Evolutionary conservation across 2,329 filamentous ascomycete species (phyloP).

Genomic region (Magnaporthiopsis rhizophila): DNA sequence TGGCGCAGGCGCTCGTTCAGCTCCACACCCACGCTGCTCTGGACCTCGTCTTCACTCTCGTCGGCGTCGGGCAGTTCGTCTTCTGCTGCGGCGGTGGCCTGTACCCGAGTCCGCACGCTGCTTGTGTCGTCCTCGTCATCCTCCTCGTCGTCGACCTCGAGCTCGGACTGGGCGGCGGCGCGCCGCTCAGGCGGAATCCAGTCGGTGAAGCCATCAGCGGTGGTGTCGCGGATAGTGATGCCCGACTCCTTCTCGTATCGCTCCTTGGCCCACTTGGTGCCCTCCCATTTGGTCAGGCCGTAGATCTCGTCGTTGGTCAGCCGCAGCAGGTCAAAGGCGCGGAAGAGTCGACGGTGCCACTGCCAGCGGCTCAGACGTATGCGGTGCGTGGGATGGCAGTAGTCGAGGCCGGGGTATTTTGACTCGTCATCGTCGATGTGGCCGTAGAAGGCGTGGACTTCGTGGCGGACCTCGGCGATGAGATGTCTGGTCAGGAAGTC

Average conservation of each 20-base stretch:
- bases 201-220: constrained; percentile 56
- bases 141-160: constrained; percentile 27
- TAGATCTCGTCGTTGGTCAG: constrained; percentile 65
- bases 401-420: constrained; percentile 75
- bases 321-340: constrained; percentile 62
- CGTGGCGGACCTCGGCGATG: constrained; percentile 69
- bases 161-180: constrained; percentile 10
- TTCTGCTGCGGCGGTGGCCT: not conserved
- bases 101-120: constrained; percentile 26
- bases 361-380: constrained; percentile 70
- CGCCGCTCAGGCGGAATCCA: constrained; percentile 46
- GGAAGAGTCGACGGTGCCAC: constrained; percentile 70
- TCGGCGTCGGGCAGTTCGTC: constrained; percentile 29
- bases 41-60: constrained; percentile 44
- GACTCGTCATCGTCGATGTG: constrained; percentile 72
- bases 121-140: constrained; percentile 35
- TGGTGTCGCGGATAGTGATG: constrained; percentile 61
- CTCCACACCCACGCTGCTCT: constrained; percentile 50
- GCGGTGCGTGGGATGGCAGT: constrained; percentile 63
- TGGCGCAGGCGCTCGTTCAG: constrained; percentile 58
- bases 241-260: constrained; percentile 70
- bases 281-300: constrained; percentile 71
- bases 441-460: constrained; percentile 72
- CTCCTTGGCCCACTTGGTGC: constrained; percentile 75
- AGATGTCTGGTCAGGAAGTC: constrained; percentile 62